These are phyloP conservation scores for Melianthus villosus DNA, from an alignment of 441 rosid species.

Conservation along the genomic window DNA sequence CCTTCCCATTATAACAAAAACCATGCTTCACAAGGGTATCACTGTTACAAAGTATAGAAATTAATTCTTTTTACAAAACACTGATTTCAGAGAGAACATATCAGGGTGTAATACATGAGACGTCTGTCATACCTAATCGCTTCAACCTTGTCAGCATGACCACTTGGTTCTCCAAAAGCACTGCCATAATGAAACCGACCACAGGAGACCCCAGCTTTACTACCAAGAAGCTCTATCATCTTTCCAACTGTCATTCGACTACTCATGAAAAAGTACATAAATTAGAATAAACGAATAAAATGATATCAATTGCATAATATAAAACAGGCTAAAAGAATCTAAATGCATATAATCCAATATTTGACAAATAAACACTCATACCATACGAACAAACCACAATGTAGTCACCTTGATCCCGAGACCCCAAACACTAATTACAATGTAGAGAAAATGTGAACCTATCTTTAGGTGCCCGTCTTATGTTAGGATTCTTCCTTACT, in stretches of 20 bases:
- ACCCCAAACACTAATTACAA: no score
- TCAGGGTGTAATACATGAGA: not conserved
- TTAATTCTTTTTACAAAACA: slow-evolving; percentile 2
- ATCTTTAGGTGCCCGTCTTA: no score
- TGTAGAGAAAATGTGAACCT: no score
- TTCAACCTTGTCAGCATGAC: slow-evolving; percentile 85
- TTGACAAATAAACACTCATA: no score
- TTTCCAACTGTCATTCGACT: slow-evolving; percentile 99
- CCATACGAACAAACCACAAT: no score
- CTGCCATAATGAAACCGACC: slow-evolving; percentile 91
- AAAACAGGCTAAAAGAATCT: not conserved
- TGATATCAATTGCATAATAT: slow-evolving; percentile 4
- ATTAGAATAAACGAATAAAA: no score
- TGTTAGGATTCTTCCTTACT: no score
- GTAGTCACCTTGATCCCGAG: no score
- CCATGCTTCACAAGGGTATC: slow-evolving; percentile 65
- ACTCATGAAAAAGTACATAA: slow-evolving; percentile 7
- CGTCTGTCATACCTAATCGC: slow-evolving; percentile 38
- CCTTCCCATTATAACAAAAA: slow-evolving; percentile 86
- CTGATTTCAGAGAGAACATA: not conserved
- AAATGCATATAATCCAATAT: no score
- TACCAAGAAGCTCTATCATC: slow-evolving; percentile 94
- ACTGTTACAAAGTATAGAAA: slow-evolving; percentile 21
- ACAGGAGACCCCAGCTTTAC: slow-evolving; percentile 84
- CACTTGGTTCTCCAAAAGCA: slow-evolving; percentile 92